Base-by-base conservation (phyloP, 2,329 filamentous ascomycete genomes). In the Ophiostoma triangulosporum region DNA sequence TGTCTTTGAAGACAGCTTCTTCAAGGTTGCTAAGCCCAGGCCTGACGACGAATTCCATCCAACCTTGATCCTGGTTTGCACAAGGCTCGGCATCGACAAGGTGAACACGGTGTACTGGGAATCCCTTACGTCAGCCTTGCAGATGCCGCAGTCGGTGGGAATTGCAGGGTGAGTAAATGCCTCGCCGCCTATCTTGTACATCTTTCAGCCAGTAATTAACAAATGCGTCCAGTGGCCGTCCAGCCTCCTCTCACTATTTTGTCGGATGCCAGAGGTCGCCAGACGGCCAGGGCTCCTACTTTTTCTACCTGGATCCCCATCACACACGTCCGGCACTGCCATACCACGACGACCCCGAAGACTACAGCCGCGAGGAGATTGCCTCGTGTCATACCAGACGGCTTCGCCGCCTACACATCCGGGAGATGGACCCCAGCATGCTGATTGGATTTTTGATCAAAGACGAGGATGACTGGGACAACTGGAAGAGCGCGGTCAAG, bases 341-440 rank as follows among this genome's bases (percentile, higher is more conserved):
- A 0, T 84, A 83, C 58, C 76, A 78, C 57, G 65, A 74, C 27
- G 67, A 81, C 48, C 64, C 73, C 1, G 66, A 70, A 6, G 69
- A 79, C 1, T 88, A 89, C 62, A 81, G 81, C 0, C 63, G 72
- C 7, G 84, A 87, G 60, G 89, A 97, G 55, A 66, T 95, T 15
- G 78, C 84, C 53, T 85, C 85, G 1, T 96, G 88, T 63, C 91
- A 98, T 65, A 97, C 90, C 0, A 79, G 87, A 50, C 83, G 91
- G 48, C 70, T 98, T 17, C 81, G 91, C 35, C 79, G 86, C 54
- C 75, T 98, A 29, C 84, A 93, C 60, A 77, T 98, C 49, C 81
- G 82, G 56, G 90, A 97, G 64, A 93, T 98, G 87, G 93, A 98
- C 62, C 93, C 93, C 0, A 96, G 89, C 63, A 98, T 98, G 93